Base-by-base conservation (phyloP, 352 stramenopile species). In the Globisporangium nunn region DNA sequence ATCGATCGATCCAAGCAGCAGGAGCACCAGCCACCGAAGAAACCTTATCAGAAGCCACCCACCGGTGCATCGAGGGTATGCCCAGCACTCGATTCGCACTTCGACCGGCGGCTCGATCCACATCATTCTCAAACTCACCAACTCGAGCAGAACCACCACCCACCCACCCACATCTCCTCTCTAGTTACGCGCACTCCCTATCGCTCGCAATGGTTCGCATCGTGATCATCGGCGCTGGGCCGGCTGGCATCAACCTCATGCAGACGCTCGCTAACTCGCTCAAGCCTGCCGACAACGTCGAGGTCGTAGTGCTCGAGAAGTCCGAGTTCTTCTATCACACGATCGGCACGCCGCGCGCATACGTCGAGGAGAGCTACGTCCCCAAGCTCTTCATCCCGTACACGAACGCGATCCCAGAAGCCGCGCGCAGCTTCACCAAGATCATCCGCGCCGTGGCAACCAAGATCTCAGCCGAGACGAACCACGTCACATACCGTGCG, bases 331-430 rank as follows among this genome's bases (percentile, higher is more conserved):
- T 64, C 45, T 88, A 78, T 59, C 65, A 85, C 51, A 55, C 66
- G 0, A 33, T 85, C 4, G 78, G 75, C 6, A 60, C 72, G 14
- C 74, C 78, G 4, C 73, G 80, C 29, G 77, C 80, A 7, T 80
- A 70, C 50, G 72, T 82, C 12, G 75, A 88, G 4, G 62, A 60
- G 18, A 46, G 52, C 43, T 91, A 72, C 64, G 57, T 54, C 12
- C 56, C 59, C 3, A 87, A 81, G 50, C 73, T 90, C 63, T 90
- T 88, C 54, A 70, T 91, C 37, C 80, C 80, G 3, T 78, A 76
- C 58, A 71, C 79, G 55, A 67, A 85, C 23, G 80, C 67, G 6
- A 80, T 91, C 45, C 49, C 55, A 6, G 18, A 47, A 30, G 4
- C 6, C 33, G 55, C 47, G 6, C 30, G 46, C 14, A 30, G 17